Evolutionary conservation across 306 rosid species (phyloP), one percentile per base, ranked within the genome.

Genomic region (Cicer yamashitae): DNA sequence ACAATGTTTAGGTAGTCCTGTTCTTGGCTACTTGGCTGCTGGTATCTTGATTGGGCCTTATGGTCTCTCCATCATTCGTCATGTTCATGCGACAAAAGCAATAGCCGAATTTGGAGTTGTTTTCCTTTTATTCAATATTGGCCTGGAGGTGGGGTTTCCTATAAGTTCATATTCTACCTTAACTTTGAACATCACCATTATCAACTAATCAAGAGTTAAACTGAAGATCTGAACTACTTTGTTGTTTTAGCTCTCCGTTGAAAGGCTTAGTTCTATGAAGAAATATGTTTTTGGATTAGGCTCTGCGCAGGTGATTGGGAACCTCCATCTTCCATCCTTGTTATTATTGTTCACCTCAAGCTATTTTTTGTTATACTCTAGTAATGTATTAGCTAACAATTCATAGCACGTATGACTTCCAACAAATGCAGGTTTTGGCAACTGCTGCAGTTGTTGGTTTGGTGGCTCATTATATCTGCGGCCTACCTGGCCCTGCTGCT

Each of bases 61-160:
- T 84, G 98, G 99, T 75, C 93, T 96, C 81, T 96, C 99, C 50
- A 96, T 96, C 43, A 96, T 96, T 78, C 96, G 97, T 56, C 89
- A 96, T n/a, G 99, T 96, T 79, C 98, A 92, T 87, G 99, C 89
- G 57, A 96, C 99, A 67, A 96, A 96, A 83, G 97, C 98, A 77
- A 91, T 96, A 74, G 99, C 99, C 77, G 99, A 96, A 84, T 96
- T 96, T 88, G 99, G 99, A 82, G 99, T 96, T 82, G 99, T 96
- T 80, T 96, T 96, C 87, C 89, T 96, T 46, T 82, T 92, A 78
- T 96, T 96, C 90, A 96, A 96, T 82, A 96, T 96, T 83, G 99
- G 99, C 79, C 92, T 96, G 57, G 99, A 96, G 99, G 99, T 96
- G 80, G 72, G 77, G 68, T 76, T 86, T 78, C 39, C 73, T 66